A percentile compares a stretch with the other conserved stretches of the same genome.
Evolutionary conservation across 2,329 filamentous ascomycete species (phyloP).

Genomic region (Diaporthe citriasiana): DNA sequence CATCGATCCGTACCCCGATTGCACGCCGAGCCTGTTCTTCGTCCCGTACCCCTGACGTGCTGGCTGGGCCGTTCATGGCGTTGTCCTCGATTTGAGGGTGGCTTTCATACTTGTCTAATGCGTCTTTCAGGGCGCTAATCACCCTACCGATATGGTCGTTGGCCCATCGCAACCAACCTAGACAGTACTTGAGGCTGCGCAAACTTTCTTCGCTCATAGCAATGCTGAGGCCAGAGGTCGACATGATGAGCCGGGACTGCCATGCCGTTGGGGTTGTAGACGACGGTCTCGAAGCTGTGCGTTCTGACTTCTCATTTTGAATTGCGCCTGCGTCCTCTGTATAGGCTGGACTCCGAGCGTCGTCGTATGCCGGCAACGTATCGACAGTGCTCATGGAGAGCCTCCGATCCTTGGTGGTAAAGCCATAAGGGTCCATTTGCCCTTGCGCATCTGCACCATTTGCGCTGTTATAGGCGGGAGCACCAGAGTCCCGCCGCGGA

Average conservation of each 20-base stretch:
- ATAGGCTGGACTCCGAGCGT: conserved; percentile 81
- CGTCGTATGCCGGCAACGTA: conserved; percentile 86
- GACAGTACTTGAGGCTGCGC: conserved; percentile 85
- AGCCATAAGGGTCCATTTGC: conserved; percentile 46
- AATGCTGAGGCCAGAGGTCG: conserved; percentile 89
- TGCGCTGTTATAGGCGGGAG: conserved; percentile 44
- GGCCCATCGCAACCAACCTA: conserved; percentile 84
- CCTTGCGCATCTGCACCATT: conserved; percentile 29
- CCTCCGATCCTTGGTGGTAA: conserved; percentile 60
- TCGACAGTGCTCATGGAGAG: conserved; percentile 79
- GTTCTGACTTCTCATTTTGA: conserved; percentile 39
- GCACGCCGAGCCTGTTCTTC: conserved; percentile 56
- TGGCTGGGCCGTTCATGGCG: conserved; percentile 44
- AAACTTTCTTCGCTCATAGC: conserved; percentile 93
- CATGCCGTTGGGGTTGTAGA: conserved; percentile 62
- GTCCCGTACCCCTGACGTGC: conserved; percentile 44
- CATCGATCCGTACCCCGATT: conserved; percentile 74
- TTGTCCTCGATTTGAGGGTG: conserved; percentile 50
- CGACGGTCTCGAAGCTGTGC: conserved; percentile 48
- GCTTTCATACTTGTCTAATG: conserved; percentile 84
- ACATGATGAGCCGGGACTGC: conserved; percentile 89
- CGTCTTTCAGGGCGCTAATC: conserved; percentile 79
- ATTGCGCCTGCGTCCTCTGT: conserved; percentile 65
- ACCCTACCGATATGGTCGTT: conserved; percentile 85
- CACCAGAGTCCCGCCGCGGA: conserved; percentile 49